A percentile compares a stretch with the other conserved stretches of the same genome.
phyloP scores from a whole-genome alignment of 2,329 filamentous ascomycete species.

The Sporothrix sp. region DNA sequence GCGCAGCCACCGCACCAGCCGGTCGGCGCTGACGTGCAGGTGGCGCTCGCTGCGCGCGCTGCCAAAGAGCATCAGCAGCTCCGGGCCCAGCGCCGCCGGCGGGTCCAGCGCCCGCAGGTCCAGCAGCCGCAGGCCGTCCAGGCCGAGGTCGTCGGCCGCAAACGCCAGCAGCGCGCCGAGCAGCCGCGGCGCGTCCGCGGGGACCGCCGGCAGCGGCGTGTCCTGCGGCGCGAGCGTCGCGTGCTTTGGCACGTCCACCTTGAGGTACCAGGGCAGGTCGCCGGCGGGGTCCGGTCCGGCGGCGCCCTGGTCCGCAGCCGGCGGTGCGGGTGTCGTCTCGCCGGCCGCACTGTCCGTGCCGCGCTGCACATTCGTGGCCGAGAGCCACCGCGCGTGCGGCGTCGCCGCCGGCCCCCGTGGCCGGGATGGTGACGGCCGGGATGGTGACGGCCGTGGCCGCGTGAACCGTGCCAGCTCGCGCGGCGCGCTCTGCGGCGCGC shows the following conservation, averaged over 20 bases:
- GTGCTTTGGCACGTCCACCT: constrained; percentile 53
- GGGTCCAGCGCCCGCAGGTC: constrained; percentile 80
- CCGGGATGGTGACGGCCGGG: not conserved
- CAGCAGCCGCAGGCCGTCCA: constrained; percentile 70
- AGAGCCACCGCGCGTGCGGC: too few relatives aligned
- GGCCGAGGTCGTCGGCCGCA: constrained; percentile 71
- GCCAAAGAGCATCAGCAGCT: constrained; percentile 85
- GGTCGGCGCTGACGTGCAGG: constrained; percentile 80
- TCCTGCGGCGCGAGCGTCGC: constrained; percentile 38
- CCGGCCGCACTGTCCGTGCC: not conserved
- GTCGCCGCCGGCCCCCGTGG: not conserved
- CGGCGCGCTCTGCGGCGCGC: not conserved
- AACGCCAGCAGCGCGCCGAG: constrained; percentile 65
- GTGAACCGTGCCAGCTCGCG: too few relatives aligned
- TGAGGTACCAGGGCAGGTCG: constrained; percentile 63
- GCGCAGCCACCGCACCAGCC: constrained; percentile 79
- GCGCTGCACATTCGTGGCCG: too few relatives aligned
- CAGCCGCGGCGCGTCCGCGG: constrained; percentile 59
- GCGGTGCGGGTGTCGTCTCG: too few relatives aligned
- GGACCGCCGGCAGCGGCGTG: constrained; percentile 42
- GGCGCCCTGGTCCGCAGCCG: too few relatives aligned
- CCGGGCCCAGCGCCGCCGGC: constrained; percentile 75
- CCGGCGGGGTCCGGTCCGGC: too few relatives aligned
- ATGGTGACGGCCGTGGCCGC: too few relatives aligned
- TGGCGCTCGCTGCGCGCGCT: constrained; percentile 90